Evolutionary conservation across 1,284 basidiomycete species (phyloP).

Genomic region (Naganishia sp.): DNA sequence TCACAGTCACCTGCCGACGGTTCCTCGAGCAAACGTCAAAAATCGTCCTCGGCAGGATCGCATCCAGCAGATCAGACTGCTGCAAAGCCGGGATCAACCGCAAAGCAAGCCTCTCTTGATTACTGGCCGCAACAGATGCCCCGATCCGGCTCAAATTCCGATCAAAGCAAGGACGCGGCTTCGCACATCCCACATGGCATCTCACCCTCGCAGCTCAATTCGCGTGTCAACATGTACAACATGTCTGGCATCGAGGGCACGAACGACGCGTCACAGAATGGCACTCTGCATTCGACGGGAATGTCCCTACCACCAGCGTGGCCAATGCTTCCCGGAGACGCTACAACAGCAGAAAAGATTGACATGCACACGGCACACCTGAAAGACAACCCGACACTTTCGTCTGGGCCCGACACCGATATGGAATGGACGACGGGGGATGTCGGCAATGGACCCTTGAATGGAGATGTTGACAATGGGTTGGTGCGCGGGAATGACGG

Average conservation of each 20-base stretch:
- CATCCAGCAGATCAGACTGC: neutral
- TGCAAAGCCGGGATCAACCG: neutral
- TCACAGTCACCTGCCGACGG: constrained; percentile 10
- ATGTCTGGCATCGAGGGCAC: constrained; percentile 1
- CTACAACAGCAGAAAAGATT: constrained; percentile 18
- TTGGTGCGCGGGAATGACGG: neutral
- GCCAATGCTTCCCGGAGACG: constrained; percentile 25
- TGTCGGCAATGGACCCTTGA: neutral
- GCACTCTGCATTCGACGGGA: constrained; percentile 13
- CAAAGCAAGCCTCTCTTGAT: constrained; percentile 1
- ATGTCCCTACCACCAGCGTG: constrained; percentile 26
- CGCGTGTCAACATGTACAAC: constrained; percentile 20
- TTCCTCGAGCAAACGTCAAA: constrained; percentile 4
- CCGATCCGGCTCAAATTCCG: neutral
- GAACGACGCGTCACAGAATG: neutral
- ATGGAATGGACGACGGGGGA: neutral
- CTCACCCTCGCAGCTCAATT: constrained; percentile 11
- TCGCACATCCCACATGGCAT: constrained; percentile 14
- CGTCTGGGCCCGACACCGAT: neutral
- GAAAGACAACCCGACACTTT: constrained; percentile 12
- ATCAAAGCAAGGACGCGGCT: neutral
- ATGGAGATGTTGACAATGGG: neutral
- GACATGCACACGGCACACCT: constrained; percentile 18
- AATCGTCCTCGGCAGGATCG: constrained; percentile 10
- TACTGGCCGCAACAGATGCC: constrained; percentile 21